These are phyloP conservation scores for Aspergillus latus DNA, from an alignment of 2,329 filamentous ascomycete genomes.

Conservation along the genomic window DNA sequence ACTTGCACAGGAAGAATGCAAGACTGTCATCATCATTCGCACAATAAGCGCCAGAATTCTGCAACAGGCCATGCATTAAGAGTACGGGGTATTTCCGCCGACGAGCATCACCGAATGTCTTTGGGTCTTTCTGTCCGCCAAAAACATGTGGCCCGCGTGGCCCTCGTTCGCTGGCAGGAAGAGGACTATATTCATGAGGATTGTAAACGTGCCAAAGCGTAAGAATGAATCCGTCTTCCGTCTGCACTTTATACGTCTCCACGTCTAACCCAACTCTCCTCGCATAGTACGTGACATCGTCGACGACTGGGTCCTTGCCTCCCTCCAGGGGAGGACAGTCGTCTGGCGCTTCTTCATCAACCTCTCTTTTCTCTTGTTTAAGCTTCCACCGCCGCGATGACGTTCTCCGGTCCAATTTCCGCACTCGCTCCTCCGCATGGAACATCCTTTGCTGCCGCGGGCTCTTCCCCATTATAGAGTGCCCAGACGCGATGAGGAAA, in stretches of 20 bases:
- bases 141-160: slow-evolving; percentile 65
- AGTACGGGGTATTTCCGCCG: slow-evolving; percentile 72
- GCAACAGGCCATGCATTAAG: slow-evolving; percentile 83
- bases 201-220: slow-evolving; percentile 88
- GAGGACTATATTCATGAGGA: slow-evolving; percentile 66
- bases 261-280: slow-evolving; percentile 82
- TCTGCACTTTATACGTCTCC: slow-evolving; percentile 80
- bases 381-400: slow-evolving; percentile 63
- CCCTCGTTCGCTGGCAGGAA: slow-evolving; percentile 45
- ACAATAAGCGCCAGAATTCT: slow-evolving; percentile 85
- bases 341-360: slow-evolving; percentile 39
- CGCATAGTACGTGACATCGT: slow-evolving; percentile 83
- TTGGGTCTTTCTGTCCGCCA: slow-evolving; percentile 36
- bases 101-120: slow-evolving; percentile 26
- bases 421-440: slow-evolving; percentile 67
- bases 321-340: slow-evolving; percentile 76
- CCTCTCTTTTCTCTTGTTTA: slow-evolving; percentile 40
- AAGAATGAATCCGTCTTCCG: slow-evolving; percentile 90
- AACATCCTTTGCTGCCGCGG: slow-evolving; percentile 66
- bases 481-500: slow-evolving; percentile 51
- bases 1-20: slow-evolving; percentile 88
- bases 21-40: slow-evolving; percentile 86
- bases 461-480: slow-evolving; percentile 59
- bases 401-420: slow-evolving; percentile 57
- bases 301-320: slow-evolving; percentile 73